Conservation (phyloP, 257 asterid species). For the Salvia hispanica region DNA sequence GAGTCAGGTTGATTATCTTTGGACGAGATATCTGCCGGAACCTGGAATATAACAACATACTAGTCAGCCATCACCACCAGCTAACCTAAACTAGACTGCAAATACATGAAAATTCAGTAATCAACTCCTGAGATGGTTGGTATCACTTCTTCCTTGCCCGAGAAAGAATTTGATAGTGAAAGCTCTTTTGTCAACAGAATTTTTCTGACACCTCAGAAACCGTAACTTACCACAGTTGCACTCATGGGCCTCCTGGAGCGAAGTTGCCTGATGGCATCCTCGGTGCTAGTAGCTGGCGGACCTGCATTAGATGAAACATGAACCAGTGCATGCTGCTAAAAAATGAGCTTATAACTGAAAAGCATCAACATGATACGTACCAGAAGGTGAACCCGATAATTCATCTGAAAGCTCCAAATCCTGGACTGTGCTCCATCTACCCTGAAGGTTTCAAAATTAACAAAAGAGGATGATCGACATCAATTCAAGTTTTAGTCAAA, state of each 20-base stretch:
- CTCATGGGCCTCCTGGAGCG: slow-evolving; percentile 84
- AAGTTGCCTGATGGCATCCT: slow-evolving; percentile 77
- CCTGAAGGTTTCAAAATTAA: slow-evolving; percentile 42
- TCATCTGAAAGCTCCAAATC: slow-evolving; percentile 61
- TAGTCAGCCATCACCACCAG: slow-evolving; percentile 27
- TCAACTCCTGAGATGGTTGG: slow-evolving; percentile 10
- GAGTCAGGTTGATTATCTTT: slow-evolving; percentile 53
- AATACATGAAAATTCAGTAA: neutral
- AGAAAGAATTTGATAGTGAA: neutral
- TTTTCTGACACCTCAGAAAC: neutral
- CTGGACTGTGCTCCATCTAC: slow-evolving; percentile 60
- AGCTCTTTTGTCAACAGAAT: neutral
- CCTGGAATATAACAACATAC: slow-evolving; percentile 47
- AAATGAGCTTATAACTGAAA: slow-evolving; percentile 12
- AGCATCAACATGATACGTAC: slow-evolving; percentile 36
- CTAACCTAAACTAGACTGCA: neutral
- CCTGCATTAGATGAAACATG: slow-evolving; percentile 37
- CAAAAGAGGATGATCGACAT: neutral
- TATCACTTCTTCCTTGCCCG: neutral
- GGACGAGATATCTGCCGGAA: slow-evolving; percentile 75
- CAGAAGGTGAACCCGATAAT: slow-evolving; percentile 45
- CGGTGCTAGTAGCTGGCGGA: slow-evolving; percentile 60
- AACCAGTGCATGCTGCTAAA: slow-evolving; percentile 5
- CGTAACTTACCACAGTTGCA: slow-evolving; percentile 61
- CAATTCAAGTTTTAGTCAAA: neutral